phyloP scores from a whole-genome alignment of 768 basidiomycete genomes.

The Xerocomellus chrysenteron region DNA sequence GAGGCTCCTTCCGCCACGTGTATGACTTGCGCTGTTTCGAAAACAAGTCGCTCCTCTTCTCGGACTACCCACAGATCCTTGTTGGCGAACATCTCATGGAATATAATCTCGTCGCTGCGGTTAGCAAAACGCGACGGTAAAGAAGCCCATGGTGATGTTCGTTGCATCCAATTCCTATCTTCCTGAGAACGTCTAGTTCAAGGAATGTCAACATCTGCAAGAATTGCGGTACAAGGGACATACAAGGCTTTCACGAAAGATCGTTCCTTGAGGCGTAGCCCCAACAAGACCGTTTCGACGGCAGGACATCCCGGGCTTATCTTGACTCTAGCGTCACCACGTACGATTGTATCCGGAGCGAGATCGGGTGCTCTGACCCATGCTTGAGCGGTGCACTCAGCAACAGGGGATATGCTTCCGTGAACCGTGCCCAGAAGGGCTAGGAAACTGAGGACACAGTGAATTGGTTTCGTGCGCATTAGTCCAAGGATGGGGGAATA shows the following conservation, averaged over 20 bases:
- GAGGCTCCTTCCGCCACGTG: neutral
- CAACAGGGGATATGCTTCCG: neutral
- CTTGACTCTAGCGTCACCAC: slow-evolving; percentile 15
- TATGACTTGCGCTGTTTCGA: slow-evolving; percentile 15
- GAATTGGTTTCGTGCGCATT: neutral
- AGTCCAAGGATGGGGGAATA: neutral
- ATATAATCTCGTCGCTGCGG: neutral
- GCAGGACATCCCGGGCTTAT: slow-evolving; percentile 15
- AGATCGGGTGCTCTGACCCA: slow-evolving; percentile 25
- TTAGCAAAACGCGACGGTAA: neutral
- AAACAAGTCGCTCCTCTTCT: slow-evolving; percentile 20
- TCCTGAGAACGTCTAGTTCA: slow-evolving; percentile 2
- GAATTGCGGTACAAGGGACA: neutral
- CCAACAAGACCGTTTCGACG: slow-evolving; percentile 3
- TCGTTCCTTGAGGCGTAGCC: slow-evolving; percentile 22
- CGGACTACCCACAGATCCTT: slow-evolving; percentile 15
- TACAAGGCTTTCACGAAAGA: slow-evolving; percentile 16
- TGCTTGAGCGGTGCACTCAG: slow-evolving; percentile 5
- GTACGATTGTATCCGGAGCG: slow-evolving; percentile 7
- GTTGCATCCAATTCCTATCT: neutral
- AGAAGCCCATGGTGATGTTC: neutral
- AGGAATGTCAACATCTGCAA: neutral
- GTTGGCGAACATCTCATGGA: slow-evolving; percentile 1
- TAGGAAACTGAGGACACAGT: neutral
- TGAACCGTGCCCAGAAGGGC: neutral